A percentile compares a stretch with the other conserved stretches of the same genome.
Conservation (phyloP, 352 stramenopile species). For the Phytophthora niederhauseri region DNA sequence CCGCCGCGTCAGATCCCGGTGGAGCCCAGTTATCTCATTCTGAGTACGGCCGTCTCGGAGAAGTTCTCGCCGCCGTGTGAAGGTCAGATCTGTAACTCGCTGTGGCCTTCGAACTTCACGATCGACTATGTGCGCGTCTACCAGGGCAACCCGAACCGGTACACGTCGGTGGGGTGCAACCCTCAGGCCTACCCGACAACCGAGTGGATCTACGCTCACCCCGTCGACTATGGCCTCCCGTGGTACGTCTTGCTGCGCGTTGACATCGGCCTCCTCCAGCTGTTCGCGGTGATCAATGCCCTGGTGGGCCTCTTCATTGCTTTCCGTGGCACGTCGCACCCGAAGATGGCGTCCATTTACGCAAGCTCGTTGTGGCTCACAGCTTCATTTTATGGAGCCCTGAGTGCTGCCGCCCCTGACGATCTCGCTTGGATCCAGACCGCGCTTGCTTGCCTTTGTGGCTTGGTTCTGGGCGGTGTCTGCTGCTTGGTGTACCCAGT, state of each 20-base stretch:
- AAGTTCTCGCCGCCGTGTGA: conserved; percentile 94
- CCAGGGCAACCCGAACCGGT: conserved; percentile 90
- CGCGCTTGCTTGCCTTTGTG: conserved; percentile 70
- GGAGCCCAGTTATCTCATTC: conserved; percentile 97
- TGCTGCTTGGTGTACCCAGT: conserved; percentile 62
- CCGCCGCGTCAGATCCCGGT: conserved; percentile 91
- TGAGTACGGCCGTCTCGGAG: conserved; percentile 97
- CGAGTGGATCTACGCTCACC: conserved; percentile 92
- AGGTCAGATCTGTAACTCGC: conserved; percentile 93
- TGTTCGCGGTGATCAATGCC: conserved; percentile 70
- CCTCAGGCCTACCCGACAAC: conserved; percentile 90
- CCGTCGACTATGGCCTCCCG: conserved; percentile 80
- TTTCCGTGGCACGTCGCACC: conserved; percentile 59
- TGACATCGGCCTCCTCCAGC: conserved; percentile 43
- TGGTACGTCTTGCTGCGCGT: conserved; percentile 81
- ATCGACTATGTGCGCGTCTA: conserved; percentile 97
- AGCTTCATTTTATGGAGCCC: conserved; percentile 71
- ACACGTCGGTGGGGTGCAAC: conserved; percentile 94
- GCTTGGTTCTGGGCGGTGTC: conserved; percentile 71
- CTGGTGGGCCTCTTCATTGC: conserved; percentile 57
- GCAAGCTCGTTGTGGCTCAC: conserved; percentile 65
- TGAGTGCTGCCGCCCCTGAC: conserved; percentile 55
- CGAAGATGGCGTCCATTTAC: conserved; percentile 60
- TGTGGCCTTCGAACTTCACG: conserved; percentile 92
- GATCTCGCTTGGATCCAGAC: conserved; percentile 73